phyloP scores from a whole-genome alignment of 495 filamentous ascomycete genomes.

The Astrocystis sublimbata region DNA sequence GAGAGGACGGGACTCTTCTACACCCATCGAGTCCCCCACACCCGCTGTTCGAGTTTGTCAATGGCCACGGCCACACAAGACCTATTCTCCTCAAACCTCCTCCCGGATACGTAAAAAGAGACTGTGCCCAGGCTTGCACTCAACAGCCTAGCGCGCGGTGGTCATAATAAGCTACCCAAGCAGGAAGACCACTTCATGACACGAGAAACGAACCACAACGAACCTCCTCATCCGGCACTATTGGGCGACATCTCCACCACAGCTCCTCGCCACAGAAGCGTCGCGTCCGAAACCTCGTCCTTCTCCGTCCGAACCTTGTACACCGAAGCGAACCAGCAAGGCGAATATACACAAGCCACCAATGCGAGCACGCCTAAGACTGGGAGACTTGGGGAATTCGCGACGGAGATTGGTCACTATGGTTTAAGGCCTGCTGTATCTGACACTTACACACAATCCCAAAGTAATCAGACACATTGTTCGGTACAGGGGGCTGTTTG shows the following conservation, averaged over 20 bases:
- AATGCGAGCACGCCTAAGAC: slow-evolving; percentile 22
- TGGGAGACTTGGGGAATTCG: slow-evolving; percentile 28
- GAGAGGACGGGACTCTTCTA: not conserved
- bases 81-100: slow-evolving; percentile 7
- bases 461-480: not conserved
- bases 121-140: slow-evolving; percentile 20
- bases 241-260: slow-evolving; percentile 24
- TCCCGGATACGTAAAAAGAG: slow-evolving; percentile 5
- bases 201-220: slow-evolving; percentile 27
- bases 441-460: slow-evolving; percentile 20
- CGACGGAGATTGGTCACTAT: slow-evolving; percentile 30
- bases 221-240: slow-evolving; percentile 26
- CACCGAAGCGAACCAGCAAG: slow-evolving; percentile 23
- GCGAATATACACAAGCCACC: slow-evolving; percentile 22
- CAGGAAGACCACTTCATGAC: slow-evolving; percentile 35
- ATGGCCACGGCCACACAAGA: slow-evolving; percentile 21
- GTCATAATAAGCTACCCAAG: slow-evolving; percentile 15
- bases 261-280: slow-evolving; percentile 23
- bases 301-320: slow-evolving; percentile 12
- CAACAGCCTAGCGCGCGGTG: slow-evolving; percentile 25
- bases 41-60: slow-evolving; percentile 7
- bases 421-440: slow-evolving; percentile 27
- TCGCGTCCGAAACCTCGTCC: slow-evolving; percentile 25
- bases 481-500: not conserved
- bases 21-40: not conserved